These are phyloP conservation scores for Tephrocybe sp. DNA, from an alignment of 768 basidiomycete genomes.

Conservation along the genomic window DNA sequence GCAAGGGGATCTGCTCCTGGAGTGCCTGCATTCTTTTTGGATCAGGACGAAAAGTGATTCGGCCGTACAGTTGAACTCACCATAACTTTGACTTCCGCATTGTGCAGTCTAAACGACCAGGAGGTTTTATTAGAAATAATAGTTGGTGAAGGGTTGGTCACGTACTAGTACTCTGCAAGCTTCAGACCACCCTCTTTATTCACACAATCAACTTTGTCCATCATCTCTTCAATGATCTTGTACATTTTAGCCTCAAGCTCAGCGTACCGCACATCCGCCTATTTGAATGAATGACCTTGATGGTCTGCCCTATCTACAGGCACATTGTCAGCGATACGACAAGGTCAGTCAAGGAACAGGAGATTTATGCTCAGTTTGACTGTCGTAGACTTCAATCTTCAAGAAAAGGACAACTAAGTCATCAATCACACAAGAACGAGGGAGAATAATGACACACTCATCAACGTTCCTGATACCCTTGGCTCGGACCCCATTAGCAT, in stretches of 20 bases:
- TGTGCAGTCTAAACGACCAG: not conserved
- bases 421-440: too few species aligned
- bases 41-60: not conserved
- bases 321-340: not conserved
- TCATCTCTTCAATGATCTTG: not conserved
- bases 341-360: not conserved
- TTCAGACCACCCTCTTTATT: not conserved
- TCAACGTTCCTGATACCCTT: not conserved
- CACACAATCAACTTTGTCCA: not conserved
- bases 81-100: not conserved
- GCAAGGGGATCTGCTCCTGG: conserved; percentile 39
- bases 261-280: not conserved
- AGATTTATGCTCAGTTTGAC: not conserved
- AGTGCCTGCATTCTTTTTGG: conserved; percentile 6
- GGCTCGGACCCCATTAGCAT: not conserved
- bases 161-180: not conserved
- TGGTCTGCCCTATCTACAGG: not conserved
- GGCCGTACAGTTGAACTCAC: not conserved
- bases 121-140: not conserved
- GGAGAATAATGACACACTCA: not conserved
- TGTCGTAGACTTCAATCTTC: not conserved
- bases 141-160: not conserved
- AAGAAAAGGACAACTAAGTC: too few species aligned
- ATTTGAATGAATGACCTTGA: not conserved
- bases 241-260: conserved; percentile 1